A percentile compares a stretch with the other conserved stretches of the same genome.
Evolutionary conservation across 257 asterid species (phyloP).

Genomic region (Jasminum sambac): DNA sequence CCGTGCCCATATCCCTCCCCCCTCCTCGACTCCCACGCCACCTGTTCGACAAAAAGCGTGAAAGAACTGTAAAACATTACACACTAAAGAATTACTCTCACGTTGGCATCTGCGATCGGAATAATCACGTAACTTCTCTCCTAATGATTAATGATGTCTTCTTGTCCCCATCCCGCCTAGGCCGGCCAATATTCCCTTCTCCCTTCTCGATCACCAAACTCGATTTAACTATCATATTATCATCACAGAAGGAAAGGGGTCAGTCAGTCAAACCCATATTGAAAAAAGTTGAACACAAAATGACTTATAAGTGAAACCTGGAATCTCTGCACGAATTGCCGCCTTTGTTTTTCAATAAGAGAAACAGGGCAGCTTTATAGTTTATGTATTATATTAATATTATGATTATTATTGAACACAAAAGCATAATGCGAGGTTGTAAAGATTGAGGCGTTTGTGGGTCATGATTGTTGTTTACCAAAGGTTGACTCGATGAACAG

Average conservation of each 20-base stretch:
- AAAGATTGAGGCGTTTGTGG: constrained; percentile 39
- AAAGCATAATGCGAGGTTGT: constrained; percentile 28
- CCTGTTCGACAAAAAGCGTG: constrained; percentile 62
- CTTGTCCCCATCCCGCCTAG: constrained; percentile 41
- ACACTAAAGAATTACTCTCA: background rate
- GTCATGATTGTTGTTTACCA: constrained; percentile 42
- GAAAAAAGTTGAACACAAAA: constrained; percentile 22
- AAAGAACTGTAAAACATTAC: constrained; percentile 16
- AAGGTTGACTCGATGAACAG: constrained; percentile 32
- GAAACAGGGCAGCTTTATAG: background rate
- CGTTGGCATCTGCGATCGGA: constrained; percentile 12
- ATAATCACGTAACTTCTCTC: constrained; percentile 15
- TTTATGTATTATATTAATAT: constrained; percentile 5
- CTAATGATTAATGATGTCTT: constrained; percentile 55
- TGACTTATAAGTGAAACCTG: constrained; percentile 19
- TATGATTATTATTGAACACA: constrained; percentile 29
- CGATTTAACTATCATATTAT: background rate
- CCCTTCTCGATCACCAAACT: constrained; percentile 21
- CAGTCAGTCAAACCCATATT: constrained; percentile 27
- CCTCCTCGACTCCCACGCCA: constrained; percentile 34
- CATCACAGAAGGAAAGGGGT: background rate
- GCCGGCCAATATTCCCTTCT: constrained; percentile 35
- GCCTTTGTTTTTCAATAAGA: constrained; percentile 23
- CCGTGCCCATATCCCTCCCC: constrained; percentile 19
- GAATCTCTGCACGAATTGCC: constrained; percentile 38